phyloP scores from a whole-genome alignment of 1,139 yeast genomes.

The Suhomyces guaymorum region DNA sequence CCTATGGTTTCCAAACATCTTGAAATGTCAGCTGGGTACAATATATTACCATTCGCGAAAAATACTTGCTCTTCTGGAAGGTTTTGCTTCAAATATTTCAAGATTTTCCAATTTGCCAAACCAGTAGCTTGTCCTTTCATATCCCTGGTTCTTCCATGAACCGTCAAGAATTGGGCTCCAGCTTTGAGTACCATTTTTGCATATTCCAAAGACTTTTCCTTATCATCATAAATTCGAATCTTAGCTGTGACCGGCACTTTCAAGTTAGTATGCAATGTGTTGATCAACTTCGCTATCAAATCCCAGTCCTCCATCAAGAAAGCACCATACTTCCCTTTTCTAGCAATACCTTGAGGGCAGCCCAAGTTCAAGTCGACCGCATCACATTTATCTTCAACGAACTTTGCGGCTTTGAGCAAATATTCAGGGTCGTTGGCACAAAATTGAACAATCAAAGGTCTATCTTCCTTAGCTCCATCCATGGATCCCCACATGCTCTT shows the following conservation, averaged over 20 bases:
- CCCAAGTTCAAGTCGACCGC: slow-evolving; percentile 96
- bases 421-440: slow-evolving; percentile 95
- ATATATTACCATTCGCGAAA: slow-evolving; percentile 89
- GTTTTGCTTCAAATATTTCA: slow-evolving; percentile 73
- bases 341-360: slow-evolving; percentile 97
- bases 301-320: slow-evolving; percentile 98
- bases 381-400: slow-evolving; percentile 83
- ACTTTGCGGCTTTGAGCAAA: slow-evolving; percentile 73
- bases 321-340: slow-evolving; percentile 92
- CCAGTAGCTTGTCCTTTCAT: slow-evolving; percentile 98
- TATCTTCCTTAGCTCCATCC: slow-evolving; percentile 74
- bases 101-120: slow-evolving; percentile 86
- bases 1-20: slow-evolving; percentile 65
- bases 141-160: slow-evolving; percentile 94
- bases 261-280: slow-evolving; percentile 68
- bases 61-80: slow-evolving; percentile 83
- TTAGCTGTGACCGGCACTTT: slow-evolving; percentile 93
- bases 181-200: slow-evolving; percentile 91
- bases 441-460: slow-evolving; percentile 90
- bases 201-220: slow-evolving; percentile 79
- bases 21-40: slow-evolving; percentile 77
- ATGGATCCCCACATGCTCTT: slow-evolving; percentile 69
- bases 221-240: slow-evolving; percentile 84
- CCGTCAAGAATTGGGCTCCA: slow-evolving; percentile 93
- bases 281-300: slow-evolving; percentile 68